Base-by-base conservation (phyloP, 345 rosid species). In the Excoecaria cochinchinensis region DNA sequence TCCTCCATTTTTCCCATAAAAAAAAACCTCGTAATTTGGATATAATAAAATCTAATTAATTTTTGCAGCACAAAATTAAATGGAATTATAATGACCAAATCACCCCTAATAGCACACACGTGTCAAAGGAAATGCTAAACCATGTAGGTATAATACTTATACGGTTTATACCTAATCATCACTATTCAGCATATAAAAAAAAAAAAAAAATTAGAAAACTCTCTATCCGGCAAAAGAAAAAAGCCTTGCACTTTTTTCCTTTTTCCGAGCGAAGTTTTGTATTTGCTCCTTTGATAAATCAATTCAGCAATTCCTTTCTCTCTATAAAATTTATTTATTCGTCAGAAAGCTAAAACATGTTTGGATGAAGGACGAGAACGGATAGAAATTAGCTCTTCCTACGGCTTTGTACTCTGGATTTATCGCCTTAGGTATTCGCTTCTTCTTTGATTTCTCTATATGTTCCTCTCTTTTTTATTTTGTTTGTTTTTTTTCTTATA, bases 371-470 rank as follows among this genome's bases (percentile, higher is more conserved):
- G 48, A 15, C 0, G 52, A 44, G 13, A 25, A 16, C n/a, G 22
- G 51, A 72, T 36, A 38, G 66, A 5, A 36, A 31, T 59, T 16
- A 55, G 31, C 42, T 47, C 44, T 40, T 60, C 69, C 72, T 40
- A 70, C 78, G 74, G 17, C 78, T 69, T 12, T 25, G 17, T 22
- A 19, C 0, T 21, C 51, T 74, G 6, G 48, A 24, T 50, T 21
- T 78, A 63, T 59, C 74, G 59, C 77, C 55, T 13, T 67, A 70
- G 74, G 80, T 74, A 38, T 70, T 61, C 72, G 8, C 42, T 46
- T 57, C 58, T 44, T 57, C 19, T 21, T 31, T 8, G 46, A 19
- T 36, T 17, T 31, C 1, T 50, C 47, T 3, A 19, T 40, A 17
- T 7, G 1, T 78, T 31, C 44, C 58, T 59, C 16, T 8, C 16